Evolutionary conservation across 2,329 filamentous ascomycete genomes (phyloP).

Genomic region (Pochonia chlamydosporia): DNA sequence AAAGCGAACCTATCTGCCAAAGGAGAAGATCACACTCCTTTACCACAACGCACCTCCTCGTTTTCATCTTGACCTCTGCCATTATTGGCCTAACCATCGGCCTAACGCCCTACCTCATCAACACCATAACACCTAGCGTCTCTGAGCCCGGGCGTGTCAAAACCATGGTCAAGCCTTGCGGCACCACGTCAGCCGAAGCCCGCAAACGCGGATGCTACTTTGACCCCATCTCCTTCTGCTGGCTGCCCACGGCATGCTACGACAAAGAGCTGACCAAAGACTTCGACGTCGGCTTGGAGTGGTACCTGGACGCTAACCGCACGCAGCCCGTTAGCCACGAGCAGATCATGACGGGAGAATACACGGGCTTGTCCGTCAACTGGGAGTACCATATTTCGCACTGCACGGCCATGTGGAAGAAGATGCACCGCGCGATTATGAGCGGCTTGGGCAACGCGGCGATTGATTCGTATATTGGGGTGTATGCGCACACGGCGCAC

Average conservation of each 20-base stretch:
- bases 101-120: neutral
- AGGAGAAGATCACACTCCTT: neutral
- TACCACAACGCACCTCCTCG: neutral
- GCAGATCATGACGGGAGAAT: slow-evolving; percentile 6
- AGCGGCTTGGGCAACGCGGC: neutral
- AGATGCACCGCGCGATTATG: slow-evolving; percentile 9
- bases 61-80: neutral
- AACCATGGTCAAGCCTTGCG: slow-evolving; percentile 1
- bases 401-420: slow-evolving; percentile 9
- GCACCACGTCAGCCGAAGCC: slow-evolving; percentile 2
- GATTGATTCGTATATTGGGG: slow-evolving; percentile 4
- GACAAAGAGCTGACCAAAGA: slow-evolving; percentile 3
- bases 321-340: slow-evolving; percentile 1
- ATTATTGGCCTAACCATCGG: neutral
- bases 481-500: neutral
- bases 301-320: slow-evolving; percentile 5
- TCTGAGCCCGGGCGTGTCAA: neutral
- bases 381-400: slow-evolving; percentile 9
- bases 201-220: slow-evolving; percentile 4
- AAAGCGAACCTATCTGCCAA: neutral
- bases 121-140: neutral
- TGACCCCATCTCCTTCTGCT: slow-evolving; percentile 8
- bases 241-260: slow-evolving; percentile 7
- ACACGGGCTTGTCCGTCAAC: slow-evolving; percentile 6
- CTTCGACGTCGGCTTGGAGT: slow-evolving; percentile 2